phyloP scores from a whole-genome alignment of 2,329 filamentous ascomycete species.

The Microcyclospora tardicrescens region DNA sequence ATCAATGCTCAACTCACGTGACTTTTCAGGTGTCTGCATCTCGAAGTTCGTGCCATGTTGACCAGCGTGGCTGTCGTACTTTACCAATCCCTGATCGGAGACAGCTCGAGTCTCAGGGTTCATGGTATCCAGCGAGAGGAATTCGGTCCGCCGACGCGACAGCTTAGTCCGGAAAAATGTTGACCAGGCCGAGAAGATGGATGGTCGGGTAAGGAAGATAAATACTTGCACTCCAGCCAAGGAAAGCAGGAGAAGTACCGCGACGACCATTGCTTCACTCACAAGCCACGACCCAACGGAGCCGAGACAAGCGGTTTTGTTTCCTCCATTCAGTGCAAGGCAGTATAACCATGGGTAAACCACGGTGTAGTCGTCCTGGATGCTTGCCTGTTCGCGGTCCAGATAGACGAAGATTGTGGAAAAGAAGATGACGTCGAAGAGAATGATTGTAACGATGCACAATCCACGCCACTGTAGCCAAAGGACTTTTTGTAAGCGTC shows the following conservation, averaged over 20 bases:
- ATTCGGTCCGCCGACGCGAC: conserved; percentile 54
- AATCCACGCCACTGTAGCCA: conserved; percentile 92
- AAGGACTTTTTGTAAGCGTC: conserved; percentile 72
- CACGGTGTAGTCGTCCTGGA: conserved; percentile 42
- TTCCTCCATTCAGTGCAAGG: conserved; percentile 42
- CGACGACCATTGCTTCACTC: conserved; percentile 62
- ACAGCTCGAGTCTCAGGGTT: conserved; percentile 11
- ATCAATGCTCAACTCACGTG: too few relatives aligned
- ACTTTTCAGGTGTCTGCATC: too few relatives aligned
- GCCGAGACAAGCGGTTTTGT: conserved; percentile 54
- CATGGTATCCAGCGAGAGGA: conserved; percentile 70
- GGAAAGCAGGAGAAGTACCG: conserved; percentile 69
- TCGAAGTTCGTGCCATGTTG: too few relatives aligned
- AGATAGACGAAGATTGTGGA: conserved; percentile 81
- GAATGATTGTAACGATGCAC: conserved; percentile 75
- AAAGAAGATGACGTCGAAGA: conserved; percentile 88
- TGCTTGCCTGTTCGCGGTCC: conserved; percentile 53
- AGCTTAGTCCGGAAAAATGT: conserved; percentile 45
- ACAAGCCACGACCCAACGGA: conserved; percentile 52
- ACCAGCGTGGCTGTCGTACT: conserved; percentile 8
- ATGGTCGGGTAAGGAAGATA: conserved; percentile 65
- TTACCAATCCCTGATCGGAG: conserved; percentile 11
- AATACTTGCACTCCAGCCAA: conserved; percentile 75
- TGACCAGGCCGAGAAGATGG: conserved; percentile 76
- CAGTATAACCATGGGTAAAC: conserved; percentile 59